A percentile compares a stretch with the other conserved stretches of the same genome.
phyloP scores from a whole-genome alignment of 345 rosid species.

The Hypericum perforatum region DNA sequence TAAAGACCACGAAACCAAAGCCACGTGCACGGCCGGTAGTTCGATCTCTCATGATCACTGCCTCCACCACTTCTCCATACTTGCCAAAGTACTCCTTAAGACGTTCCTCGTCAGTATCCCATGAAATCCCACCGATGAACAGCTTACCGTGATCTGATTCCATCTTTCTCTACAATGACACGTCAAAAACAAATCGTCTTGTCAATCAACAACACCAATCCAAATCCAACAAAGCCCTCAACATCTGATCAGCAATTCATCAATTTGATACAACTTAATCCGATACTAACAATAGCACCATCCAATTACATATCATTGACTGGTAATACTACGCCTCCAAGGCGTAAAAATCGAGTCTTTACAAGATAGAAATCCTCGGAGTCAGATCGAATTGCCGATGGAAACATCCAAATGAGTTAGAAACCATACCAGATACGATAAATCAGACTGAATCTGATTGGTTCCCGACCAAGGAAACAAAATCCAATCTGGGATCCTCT shows the following conservation, averaged over 20 bases:
- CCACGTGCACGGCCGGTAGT: conserved; percentile 94
- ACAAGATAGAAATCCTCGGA: neutral
- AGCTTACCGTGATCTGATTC: conserved; percentile 98
- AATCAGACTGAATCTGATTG: conserved; percentile 50
- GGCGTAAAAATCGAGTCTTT: neutral
- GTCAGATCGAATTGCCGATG: conserved; percentile 26
- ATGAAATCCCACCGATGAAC: conserved; percentile 97
- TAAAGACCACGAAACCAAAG: conserved; percentile 83
- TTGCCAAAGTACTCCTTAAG: conserved; percentile 73
- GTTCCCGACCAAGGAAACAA: conserved; percentile 33
- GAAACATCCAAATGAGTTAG: conserved; percentile 18
- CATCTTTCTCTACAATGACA: conserved; percentile 55
- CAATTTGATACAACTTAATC: conserved; percentile 9
- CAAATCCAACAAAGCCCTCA: conserved; percentile 11
- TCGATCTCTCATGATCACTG: conserved; percentile 97
- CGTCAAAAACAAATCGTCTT: conserved; percentile 18
- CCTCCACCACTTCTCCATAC: conserved; percentile 85
- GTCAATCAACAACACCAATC: conserved; percentile 23
- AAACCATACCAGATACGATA: conserved; percentile 31
- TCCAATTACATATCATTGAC: conserved; percentile 1
- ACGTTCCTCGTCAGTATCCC: conserved; percentile 96
- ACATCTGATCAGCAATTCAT: conserved; percentile 10
- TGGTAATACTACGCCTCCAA: neutral
- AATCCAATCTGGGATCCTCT: conserved; percentile 54
- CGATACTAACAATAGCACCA: conserved; percentile 10